Evolutionary conservation across 2,329 filamentous ascomycete genomes (phyloP), one percentile per base, ranked within the genome.

Genomic region (Trichoderma brevicompactum): DNA sequence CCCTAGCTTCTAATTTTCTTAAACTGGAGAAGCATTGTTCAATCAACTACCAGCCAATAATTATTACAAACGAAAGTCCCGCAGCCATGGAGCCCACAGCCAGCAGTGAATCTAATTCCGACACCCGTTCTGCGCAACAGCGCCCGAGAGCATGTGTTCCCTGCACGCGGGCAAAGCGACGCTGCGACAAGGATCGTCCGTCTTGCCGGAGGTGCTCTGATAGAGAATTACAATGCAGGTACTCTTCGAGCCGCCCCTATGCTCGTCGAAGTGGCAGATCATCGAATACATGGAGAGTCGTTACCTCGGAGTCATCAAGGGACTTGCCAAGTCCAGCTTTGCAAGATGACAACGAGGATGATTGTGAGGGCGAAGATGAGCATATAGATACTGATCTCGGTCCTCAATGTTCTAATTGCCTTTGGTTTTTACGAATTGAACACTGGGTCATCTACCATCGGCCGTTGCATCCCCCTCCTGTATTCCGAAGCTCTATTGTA

Each of bases 141-240:
- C 44, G 59, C 13, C 58, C 41, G 40, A 75, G 74, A 65, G 76
- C 78, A 1, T 79, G 78, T 53, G 67, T 73, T 0, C 69, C 72
- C 28, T 79, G 77, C 67, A 74, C 76, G 15, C 72, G 69, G 48
- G 72, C 77, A 6, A 79, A 79, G 67, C 73, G 78, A 12, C 74
- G 75, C 56, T 79, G 77, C 66, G 74, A 75, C 61, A 78, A 78
- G 65, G 67, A 71, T 9, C 65, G 73, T 1, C 76, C 76, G 2
- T 60, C 69, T 3, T 79, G 77, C 48, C 72, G 71, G 56, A 71
- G 77, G 19, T 78, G 77, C 43, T 49, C 68, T n/a, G 66, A 71
- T 43, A 73, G 70, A 58, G 69, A 69, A 15, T 23, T 74, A 5
- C 32, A 63, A 17, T 73, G 72, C 65, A 63, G 68, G n/a, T 74